Percentiles rank a stretch among this genome's conserved stretches.
Conservation (phyloP, 2,329 filamentous ascomycete genomes). For the Fusarium napiforme region DNA sequence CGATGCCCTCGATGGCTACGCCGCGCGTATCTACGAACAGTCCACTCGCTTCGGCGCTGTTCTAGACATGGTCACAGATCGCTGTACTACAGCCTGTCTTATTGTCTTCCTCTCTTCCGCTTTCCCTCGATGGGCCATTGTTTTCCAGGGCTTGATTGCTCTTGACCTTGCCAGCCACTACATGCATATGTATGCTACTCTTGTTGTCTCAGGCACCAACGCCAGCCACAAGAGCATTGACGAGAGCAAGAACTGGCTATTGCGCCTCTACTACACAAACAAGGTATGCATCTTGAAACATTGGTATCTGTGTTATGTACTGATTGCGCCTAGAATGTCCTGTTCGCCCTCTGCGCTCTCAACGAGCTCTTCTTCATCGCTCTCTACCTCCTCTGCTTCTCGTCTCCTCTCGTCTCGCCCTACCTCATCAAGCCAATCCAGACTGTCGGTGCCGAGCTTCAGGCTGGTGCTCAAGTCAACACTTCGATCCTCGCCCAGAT, state of each 20-base stretch:
- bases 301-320: not conserved
- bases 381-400: conserved; percentile 97
- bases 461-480: conserved; percentile 76
- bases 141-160: conserved; percentile 94
- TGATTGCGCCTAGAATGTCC: conserved; percentile 71
- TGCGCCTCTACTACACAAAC: conserved; percentile 98
- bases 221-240: conserved; percentile 95
- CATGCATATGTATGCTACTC: conserved; percentile 98
- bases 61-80: conserved; percentile 98
- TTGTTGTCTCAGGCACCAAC: conserved; percentile 84
- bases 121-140: conserved; percentile 91
- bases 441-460: conserved; percentile 62
- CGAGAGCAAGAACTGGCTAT: conserved; percentile 84
- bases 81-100: conserved; percentile 94
- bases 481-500: conserved; percentile 77
- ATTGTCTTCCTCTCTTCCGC: conserved; percentile 95
- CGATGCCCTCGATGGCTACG: conserved; percentile 93
- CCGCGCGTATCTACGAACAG: conserved; percentile 83
- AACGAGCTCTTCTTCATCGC: conserved; percentile 99
- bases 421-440: conserved; percentile 77
- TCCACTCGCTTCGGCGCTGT: conserved; percentile 96
- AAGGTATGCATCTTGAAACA: conserved; percentile 69
- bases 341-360: conserved; percentile 88
- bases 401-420: conserved; percentile 86
- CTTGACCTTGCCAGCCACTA: conserved; percentile 97